Base-by-base conservation (phyloP, 352 stramenopile genomes). In the Phytophthora aleatoria region DNA sequence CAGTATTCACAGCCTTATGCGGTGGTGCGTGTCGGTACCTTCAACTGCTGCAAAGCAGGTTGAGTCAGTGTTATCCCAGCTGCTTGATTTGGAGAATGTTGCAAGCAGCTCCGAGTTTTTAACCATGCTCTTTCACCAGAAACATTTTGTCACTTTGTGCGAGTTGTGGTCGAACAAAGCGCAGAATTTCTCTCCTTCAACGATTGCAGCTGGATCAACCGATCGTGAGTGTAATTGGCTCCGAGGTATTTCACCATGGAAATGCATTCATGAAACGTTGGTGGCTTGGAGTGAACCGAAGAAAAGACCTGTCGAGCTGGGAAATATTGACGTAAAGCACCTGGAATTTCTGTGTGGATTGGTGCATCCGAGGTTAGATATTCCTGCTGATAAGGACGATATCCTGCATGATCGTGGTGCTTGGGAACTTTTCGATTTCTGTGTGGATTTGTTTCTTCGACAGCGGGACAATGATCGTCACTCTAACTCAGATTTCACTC, bases 301-400 rank as follows among this genome's bases (percentile, higher is more conserved):
- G 13, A 61, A 31, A 15, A 61, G 24, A 38, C n/a, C 5, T 16
- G 5, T 16, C 1, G 31, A 26, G 50, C 7, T 39, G 3, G 11
- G n/a, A 36, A 5, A 30, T 11, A 31, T 80, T 15, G 61, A 65
- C n/a, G 48, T 38, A 2, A 56, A 83, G 13, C 71, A 83, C 27
- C 30, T 83, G 4, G 28, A 43, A 7, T 78, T 76, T 45, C 27
- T 83, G 10, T 61, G 41, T 27, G 36, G 7, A 3, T n/a, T 58
- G 3, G 12, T 49, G 10, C 6, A 48, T 26, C 15, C 52, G 10
- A 35, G 10, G 4, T 13, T 3, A 15, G 24, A 35, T 44, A 8
- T 30, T 43, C 28, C 2, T 50, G 11, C 9, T 30, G 35, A 52
- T 3, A 26, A 49, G 13, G 13, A 30, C 12, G 26, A 20, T 30